phyloP scores from a whole-genome alignment of 345 rosid species.

The Moricandia moricandioides region DNA sequence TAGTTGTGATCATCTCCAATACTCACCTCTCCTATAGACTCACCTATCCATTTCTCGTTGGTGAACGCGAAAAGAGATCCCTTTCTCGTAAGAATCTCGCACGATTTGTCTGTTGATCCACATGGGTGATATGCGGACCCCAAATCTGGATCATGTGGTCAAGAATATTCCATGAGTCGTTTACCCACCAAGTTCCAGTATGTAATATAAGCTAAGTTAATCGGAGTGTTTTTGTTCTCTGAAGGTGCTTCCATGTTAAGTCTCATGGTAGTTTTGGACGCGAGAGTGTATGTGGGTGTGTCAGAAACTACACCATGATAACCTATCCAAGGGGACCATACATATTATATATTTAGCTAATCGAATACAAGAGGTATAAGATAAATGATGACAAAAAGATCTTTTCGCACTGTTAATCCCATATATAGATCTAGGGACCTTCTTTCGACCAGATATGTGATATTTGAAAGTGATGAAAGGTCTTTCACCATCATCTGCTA shows the following conservation, averaged over 20 bases:
- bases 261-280: conserved; percentile 66
- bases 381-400: no score
- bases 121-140: conserved; percentile 76
- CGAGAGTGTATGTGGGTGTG: conserved; percentile 68
- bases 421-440: conserved; percentile 30
- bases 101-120: conserved; percentile 69
- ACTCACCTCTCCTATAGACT: conserved; percentile 67
- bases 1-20: conserved; percentile 88
- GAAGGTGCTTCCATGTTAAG: conserved; percentile 93
- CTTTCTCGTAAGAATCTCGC: conserved; percentile 48
- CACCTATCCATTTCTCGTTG: conserved; percentile 20
- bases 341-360: not conserved
- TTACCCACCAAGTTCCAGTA: conserved; percentile 90
- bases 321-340: conserved; percentile 39
- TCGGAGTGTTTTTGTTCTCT: conserved; percentile 69
- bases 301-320: conserved; percentile 79
- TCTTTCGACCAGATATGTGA: conserved; percentile 67
- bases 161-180: conserved; percentile 63
- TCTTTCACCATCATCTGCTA: conserved; percentile 52
- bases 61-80: no score
- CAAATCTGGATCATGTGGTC: conserved; percentile 75
- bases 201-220: conserved; percentile 85
- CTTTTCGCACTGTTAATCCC: not conserved
- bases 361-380: not conserved
- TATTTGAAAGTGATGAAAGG: conserved; percentile 77